Evolutionary conservation across 139 green algal species (phyloP).

Genomic region (Eudorina sp.): DNA sequence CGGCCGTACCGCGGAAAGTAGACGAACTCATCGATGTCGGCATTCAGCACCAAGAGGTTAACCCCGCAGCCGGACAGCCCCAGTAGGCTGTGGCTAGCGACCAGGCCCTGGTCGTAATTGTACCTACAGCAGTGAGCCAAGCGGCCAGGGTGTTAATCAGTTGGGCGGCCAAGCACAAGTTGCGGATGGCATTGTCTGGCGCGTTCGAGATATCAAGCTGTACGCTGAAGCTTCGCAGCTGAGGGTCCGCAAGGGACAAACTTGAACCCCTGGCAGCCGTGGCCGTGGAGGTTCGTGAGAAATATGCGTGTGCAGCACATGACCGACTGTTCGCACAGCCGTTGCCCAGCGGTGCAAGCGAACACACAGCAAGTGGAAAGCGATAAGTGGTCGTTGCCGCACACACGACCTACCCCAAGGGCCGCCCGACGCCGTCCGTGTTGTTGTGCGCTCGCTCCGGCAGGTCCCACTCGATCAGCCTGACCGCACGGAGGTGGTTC

Average conservation of each 20-base stretch:
- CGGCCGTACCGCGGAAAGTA: background rate
- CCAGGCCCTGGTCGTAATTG: constrained; percentile 48
- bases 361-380: too few relatives aligned
- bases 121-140: constrained; percentile 15
- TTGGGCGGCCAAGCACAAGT: background rate
- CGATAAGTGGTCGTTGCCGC: too few relatives aligned
- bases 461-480: constrained; percentile 30
- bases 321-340: background rate
- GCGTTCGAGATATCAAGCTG: background rate
- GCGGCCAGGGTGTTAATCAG: background rate
- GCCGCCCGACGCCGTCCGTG: background rate
- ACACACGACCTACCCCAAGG: background rate
- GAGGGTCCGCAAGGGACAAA: too few relatives aligned
- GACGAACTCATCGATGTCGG: constrained; percentile 38
- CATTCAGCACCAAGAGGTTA: constrained; percentile 17
- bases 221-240: too few relatives aligned
- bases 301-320: background rate
- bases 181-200: background rate
- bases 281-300: background rate
- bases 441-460: constrained; percentile 18
- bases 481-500: too few relatives aligned
- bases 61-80: constrained; percentile 22
- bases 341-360: too few relatives aligned
- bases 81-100: constrained; percentile 13
- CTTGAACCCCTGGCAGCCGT: background rate